Evolutionary conservation across 2,329 filamentous ascomycete genomes (phyloP).

Genomic region (Clathrospora elynae): DNA sequence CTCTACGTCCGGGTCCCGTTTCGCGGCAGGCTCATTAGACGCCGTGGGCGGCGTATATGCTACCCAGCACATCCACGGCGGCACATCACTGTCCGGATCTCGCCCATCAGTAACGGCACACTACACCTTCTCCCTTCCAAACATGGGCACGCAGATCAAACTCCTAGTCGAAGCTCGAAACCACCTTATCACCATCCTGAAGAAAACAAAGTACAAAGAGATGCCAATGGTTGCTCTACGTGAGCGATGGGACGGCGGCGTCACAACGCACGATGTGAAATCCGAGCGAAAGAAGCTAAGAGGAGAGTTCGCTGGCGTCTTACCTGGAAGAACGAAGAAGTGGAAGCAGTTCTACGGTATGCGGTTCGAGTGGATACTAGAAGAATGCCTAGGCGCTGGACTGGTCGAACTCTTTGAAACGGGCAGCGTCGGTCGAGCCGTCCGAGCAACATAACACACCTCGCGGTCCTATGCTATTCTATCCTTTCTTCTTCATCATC

Average conservation of each 20-base stretch:
- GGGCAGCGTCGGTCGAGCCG: constrained; percentile 70
- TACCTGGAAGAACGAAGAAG: constrained; percentile 67
- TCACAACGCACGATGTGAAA: constrained; percentile 54
- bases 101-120: constrained; percentile 24
- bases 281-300: constrained; percentile 58
- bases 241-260: constrained; percentile 73
- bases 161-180: constrained; percentile 65
- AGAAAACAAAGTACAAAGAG: constrained; percentile 65
- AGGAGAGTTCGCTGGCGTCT: constrained; percentile 62
- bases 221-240: constrained; percentile 65
- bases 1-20: constrained; percentile 63
- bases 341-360: constrained; percentile 75
- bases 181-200: constrained; percentile 66
- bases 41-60: constrained; percentile 72
- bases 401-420: constrained; percentile 77
- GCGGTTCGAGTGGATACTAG: constrained; percentile 72
- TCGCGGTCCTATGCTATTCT: no score
- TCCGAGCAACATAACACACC: constrained; percentile 47
- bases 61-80: constrained; percentile 69
- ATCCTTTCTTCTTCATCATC: no score
- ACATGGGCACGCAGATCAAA: constrained; percentile 70
- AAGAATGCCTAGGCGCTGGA: constrained; percentile 72
- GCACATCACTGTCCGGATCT: constrained; percentile 49
- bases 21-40: constrained; percentile 69
- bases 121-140: constrained; percentile 67